phyloP scores from a whole-genome alignment of 2,329 filamentous ascomycete genomes.

The Paecilomyces sp. region DNA sequence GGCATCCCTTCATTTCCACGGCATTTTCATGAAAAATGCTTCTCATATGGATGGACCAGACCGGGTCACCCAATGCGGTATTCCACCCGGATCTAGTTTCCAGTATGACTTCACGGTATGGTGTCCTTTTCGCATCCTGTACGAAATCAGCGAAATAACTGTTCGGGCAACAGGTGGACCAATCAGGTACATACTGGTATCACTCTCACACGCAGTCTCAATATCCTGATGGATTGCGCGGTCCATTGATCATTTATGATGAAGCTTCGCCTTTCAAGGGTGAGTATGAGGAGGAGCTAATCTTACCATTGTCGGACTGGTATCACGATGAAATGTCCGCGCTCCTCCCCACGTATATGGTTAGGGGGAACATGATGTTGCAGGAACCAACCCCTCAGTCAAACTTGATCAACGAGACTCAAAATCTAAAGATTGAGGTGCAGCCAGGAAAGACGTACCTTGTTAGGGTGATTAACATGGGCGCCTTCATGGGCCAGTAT shows the following conservation, averaged over 20 bases:
- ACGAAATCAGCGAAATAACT: not conserved
- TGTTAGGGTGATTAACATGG: slow-evolving; percentile 64
- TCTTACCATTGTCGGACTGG: slow-evolving; percentile 61
- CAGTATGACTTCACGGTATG: slow-evolving; percentile 21
- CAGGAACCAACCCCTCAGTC: slow-evolving; percentile 59
- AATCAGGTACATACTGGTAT: slow-evolving; percentile 69
- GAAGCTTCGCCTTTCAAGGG: slow-evolving; percentile 48
- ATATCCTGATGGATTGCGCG: slow-evolving; percentile 59
- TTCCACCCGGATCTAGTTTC: slow-evolving; percentile 57
- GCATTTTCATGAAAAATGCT: slow-evolving; percentile 59
- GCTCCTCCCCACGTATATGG: slow-evolving; percentile 42
- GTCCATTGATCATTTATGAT: slow-evolving; percentile 55
- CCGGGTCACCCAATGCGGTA: slow-evolving; percentile 58
- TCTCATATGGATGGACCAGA: slow-evolving; percentile 62
- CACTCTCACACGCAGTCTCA: slow-evolving; percentile 58
- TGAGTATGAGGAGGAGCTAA: slow-evolving; percentile 52
- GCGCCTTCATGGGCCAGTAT: slow-evolving; percentile 51
- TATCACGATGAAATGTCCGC: slow-evolving; percentile 53
- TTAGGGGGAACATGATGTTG: slow-evolving; percentile 44
- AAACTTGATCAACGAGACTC: slow-evolving; percentile 64
- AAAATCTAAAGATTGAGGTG: slow-evolving; percentile 43
- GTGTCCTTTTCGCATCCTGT: not conserved
- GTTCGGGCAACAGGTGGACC: slow-evolving; percentile 33
- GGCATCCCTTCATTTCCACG: slow-evolving; percentile 50
- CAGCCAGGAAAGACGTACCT: slow-evolving; percentile 62